phyloP scores from a whole-genome alignment of 2,329 filamentous ascomycete species.

The Zymoseptoria ardabiliae region DNA sequence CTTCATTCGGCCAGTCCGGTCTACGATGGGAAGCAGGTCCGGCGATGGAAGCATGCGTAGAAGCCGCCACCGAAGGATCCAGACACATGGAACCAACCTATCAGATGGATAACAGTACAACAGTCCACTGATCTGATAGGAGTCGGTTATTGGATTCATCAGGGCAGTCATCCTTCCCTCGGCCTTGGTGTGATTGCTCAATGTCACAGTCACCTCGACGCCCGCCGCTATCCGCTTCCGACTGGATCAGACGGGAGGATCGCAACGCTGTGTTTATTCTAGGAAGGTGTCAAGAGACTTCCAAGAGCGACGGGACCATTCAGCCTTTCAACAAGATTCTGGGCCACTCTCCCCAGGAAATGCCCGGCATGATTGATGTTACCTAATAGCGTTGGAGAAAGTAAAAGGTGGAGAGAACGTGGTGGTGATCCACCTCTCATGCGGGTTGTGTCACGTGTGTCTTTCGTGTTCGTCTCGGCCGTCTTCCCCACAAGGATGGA shows the following conservation, averaged over 20 bases:
- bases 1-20: constrained; percentile 10
- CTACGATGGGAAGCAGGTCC: constrained; percentile 14
- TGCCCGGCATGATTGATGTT: not conserved
- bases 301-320: not conserved
- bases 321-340: not conserved
- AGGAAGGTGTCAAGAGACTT: not conserved
- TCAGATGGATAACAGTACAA: too few relatives aligned
- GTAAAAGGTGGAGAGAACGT: not conserved
- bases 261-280: not conserved
- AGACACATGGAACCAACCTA: not conserved
- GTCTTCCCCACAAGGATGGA: constrained; percentile 44
- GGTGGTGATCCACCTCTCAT: not conserved
- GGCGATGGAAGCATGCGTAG: constrained; percentile 3
- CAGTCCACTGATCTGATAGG: not conserved
- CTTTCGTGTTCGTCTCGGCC: not conserved
- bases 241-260: not conserved
- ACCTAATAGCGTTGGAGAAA: not conserved
- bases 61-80: not conserved
- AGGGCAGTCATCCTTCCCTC: not conserved
- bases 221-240: not conserved
- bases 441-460: not conserved
- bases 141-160: too few relatives aligned
- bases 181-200: not conserved
- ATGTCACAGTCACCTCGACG: not conserved
- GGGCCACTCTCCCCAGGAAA: not conserved